These are phyloP conservation scores for Lumnitzera racemosa DNA, from an alignment of 345 rosid species.

Conservation along the genomic window DNA sequence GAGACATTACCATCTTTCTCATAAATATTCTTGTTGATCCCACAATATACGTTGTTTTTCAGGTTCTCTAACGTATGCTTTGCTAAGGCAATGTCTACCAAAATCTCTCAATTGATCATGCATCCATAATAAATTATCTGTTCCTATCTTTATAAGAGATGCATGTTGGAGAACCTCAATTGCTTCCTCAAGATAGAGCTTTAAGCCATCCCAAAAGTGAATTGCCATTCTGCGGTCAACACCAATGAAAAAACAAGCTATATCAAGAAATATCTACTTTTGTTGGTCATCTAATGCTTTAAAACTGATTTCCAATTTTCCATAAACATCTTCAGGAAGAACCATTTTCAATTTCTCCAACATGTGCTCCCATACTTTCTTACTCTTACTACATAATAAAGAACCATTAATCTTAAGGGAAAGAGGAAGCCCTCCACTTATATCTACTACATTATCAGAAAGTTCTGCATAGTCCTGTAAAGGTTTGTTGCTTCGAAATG, in stretches of 20 bases:
- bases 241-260: constrained; percentile 11
- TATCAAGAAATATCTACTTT: constrained; percentile 6
- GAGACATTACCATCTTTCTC: neutral
- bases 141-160: neutral
- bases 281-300: constrained; percentile 1
- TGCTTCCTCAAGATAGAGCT: neutral
- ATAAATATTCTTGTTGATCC: neutral
- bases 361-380: neutral
- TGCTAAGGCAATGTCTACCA: neutral
- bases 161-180: neutral
- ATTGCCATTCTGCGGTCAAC: neutral
- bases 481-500: too few species aligned
- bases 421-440: too few species aligned
- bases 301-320: constrained; percentile 2
- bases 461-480: too few species aligned
- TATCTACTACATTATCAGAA: too few species aligned
- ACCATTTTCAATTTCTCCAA: neutral
- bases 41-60: neutral
- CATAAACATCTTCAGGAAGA: neutral
- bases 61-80: neutral
- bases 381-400: too few species aligned
- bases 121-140: neutral
- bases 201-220: constrained; percentile 4
- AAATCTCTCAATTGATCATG: constrained; percentile 7
- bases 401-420: too few species aligned